These are phyloP conservation scores for Recurvomyces mirabilis DNA, from an alignment of 495 filamentous ascomycete genomes.

Conservation along the genomic window DNA sequence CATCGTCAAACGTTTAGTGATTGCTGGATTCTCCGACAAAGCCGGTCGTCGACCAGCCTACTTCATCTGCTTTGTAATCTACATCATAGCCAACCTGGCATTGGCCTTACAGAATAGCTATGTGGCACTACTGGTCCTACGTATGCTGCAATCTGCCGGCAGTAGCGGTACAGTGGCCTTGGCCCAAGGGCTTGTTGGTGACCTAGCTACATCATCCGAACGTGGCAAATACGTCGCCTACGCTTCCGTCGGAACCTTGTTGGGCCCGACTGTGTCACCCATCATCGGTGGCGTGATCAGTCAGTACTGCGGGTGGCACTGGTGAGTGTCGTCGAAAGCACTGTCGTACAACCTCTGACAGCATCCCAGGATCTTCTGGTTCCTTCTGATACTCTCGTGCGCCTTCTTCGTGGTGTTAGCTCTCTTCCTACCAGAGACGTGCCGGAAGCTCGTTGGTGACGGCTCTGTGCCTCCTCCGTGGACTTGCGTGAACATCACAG, in stretches of 20 bases:
- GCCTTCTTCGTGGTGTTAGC: constrained; percentile 8
- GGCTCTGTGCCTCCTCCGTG: constrained; percentile 32
- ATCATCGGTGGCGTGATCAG: constrained; percentile 24
- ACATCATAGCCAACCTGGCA: constrained; percentile 38
- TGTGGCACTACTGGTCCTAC: constrained; percentile 38
- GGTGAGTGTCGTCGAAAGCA: background rate
- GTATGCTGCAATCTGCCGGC: constrained; percentile 40
- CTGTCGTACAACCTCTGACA: too few relatives aligned
- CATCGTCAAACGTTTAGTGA: too few relatives aligned
- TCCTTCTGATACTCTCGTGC: constrained; percentile 13
- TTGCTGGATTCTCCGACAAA: constrained; percentile 38
- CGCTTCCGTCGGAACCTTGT: constrained; percentile 20
- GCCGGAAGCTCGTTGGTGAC: constrained; percentile 48
- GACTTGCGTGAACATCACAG: constrained; percentile 34
- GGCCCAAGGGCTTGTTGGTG: constrained; percentile 33
- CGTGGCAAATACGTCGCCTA: constrained; percentile 39
- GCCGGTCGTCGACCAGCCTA: constrained; percentile 39
- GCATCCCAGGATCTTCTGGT: constrained; percentile 16
- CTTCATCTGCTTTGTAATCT: constrained; percentile 35
- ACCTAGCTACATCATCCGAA: constrained; percentile 35
- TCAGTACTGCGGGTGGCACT: constrained; percentile 15
- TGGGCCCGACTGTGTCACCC: constrained; percentile 25
- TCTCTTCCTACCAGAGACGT: constrained; percentile 73
- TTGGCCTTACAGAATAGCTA: constrained; percentile 38
- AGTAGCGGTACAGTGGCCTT: constrained; percentile 37